Conservation (phyloP, 2,329 filamentous ascomycete species). For the Fulvia fulva region DNA sequence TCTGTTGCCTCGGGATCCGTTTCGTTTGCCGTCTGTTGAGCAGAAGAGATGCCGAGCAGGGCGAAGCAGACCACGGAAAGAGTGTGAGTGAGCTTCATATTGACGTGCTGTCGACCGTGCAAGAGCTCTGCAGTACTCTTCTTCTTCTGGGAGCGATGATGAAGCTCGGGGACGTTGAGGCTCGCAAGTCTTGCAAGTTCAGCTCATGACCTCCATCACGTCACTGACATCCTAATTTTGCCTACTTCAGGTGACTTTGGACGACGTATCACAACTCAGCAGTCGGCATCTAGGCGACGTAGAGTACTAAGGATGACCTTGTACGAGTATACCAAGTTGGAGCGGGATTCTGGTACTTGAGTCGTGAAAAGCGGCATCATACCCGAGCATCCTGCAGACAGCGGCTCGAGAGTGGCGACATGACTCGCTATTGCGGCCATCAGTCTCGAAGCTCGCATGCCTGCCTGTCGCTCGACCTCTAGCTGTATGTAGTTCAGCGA, state of each 20-base stretch:
- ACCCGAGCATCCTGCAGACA: background rate
- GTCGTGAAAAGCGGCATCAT: background rate
- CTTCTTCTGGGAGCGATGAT: too few relatives aligned
- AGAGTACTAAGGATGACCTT: background rate
- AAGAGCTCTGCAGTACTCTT: background rate
- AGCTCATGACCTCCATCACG: background rate
- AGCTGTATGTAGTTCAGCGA: too few relatives aligned
- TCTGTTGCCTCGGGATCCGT: background rate
- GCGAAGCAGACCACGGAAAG: background rate
- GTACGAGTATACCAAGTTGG: background rate
- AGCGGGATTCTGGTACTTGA: background rate
- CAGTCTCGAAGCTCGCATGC: background rate
- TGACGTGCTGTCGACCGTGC: slow-evolving; percentile 1
- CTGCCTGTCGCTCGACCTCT: too few relatives aligned
- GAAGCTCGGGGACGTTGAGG: background rate
- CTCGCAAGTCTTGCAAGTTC: background rate
- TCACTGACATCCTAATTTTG: background rate
- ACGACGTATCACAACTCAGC: background rate
- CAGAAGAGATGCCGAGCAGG: background rate
- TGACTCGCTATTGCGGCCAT: background rate
- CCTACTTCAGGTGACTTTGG: background rate
- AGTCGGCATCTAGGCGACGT: background rate
- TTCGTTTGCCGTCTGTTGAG: background rate
- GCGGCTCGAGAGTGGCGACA: background rate
- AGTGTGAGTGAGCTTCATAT: background rate